These are phyloP conservation scores for Xylaria castorea DNA, from an alignment of 495 filamentous ascomycete species.

Conservation along the genomic window DNA sequence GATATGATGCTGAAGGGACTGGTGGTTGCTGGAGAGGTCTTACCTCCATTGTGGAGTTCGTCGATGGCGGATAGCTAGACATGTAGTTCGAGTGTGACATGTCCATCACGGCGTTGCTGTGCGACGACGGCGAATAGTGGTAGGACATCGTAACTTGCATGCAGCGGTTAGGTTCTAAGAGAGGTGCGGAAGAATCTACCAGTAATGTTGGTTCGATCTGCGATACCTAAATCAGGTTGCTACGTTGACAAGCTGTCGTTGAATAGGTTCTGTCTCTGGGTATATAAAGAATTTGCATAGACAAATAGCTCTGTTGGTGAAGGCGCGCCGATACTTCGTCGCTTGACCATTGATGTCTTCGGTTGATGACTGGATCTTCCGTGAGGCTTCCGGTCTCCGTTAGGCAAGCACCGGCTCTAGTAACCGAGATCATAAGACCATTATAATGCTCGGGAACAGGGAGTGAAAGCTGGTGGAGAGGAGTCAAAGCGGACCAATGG, in stretches of 20 bases:
- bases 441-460: slow-evolving; percentile 32
- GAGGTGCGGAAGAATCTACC: slow-evolving; percentile 2
- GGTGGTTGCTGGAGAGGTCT: slow-evolving; percentile 35
- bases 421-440: slow-evolving; percentile 29
- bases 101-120: slow-evolving; percentile 53
- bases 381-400: slow-evolving; percentile 16
- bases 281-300: slow-evolving; percentile 14
- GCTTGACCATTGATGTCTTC: slow-evolving; percentile 4
- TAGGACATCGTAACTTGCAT: slow-evolving; percentile 51
- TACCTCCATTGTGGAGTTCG: slow-evolving; percentile 49
- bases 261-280: not conserved
- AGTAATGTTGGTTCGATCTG: slow-evolving; percentile 14
- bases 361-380: slow-evolving; percentile 36
- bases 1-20: slow-evolving; percentile 33
- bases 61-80: slow-evolving; percentile 48
- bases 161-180: slow-evolving; percentile 2
- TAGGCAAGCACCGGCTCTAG: not conserved
- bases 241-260: slow-evolving; percentile 5
- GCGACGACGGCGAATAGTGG: slow-evolving; percentile 57
- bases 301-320: not conserved
- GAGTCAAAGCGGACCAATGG: slow-evolving; percentile 36
- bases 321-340: slow-evolving; percentile 10
- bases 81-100: slow-evolving; percentile 49
- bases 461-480: slow-evolving; percentile 37
- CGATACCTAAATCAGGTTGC: slow-evolving; percentile 1